These are phyloP conservation scores for Ophiostoma populinum DNA, from an alignment of 2,329 filamentous ascomycete species.

Conservation along the genomic window DNA sequence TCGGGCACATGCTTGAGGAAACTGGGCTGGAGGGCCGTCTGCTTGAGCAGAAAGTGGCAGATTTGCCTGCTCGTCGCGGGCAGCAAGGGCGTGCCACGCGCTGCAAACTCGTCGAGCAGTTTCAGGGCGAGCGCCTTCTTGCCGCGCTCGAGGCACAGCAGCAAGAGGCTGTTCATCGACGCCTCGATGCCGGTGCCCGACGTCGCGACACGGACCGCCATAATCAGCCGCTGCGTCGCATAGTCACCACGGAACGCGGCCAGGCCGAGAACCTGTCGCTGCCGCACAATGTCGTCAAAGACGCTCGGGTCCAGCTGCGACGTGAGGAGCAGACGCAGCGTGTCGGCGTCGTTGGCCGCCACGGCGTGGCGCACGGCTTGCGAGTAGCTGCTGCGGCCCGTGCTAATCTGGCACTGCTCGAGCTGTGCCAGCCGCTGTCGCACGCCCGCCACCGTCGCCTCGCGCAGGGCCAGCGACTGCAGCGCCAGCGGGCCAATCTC, in stretches of 20 bases:
- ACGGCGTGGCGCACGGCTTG: constrained; percentile 49
- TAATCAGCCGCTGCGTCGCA: constrained; percentile 25
- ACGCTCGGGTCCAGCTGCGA: constrained; percentile 38
- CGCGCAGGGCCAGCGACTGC: constrained; percentile 57
- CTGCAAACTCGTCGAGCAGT: constrained; percentile 22
- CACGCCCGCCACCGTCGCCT: constrained; percentile 38
- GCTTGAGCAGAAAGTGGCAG: constrained; percentile 15
- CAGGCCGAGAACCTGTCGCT: constrained; percentile 21
- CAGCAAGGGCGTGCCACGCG: constrained; percentile 17
- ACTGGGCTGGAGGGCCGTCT: constrained; percentile 12
- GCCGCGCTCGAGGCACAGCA: constrained; percentile 14
- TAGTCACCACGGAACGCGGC: constrained; percentile 22
- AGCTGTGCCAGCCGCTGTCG: constrained; percentile 42
- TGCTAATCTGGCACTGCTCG: constrained; percentile 40
- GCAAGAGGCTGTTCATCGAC: constrained; percentile 20
- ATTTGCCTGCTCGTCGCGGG: constrained; percentile 14
- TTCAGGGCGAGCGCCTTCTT: constrained; percentile 15
- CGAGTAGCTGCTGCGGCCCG: constrained; percentile 47
- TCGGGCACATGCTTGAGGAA: constrained; percentile 11
- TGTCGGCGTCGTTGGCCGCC: constrained; percentile 30
- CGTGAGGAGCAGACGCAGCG: constrained; percentile 27
- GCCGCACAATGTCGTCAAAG: constrained; percentile 28
- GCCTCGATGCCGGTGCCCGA: constrained; percentile 15
- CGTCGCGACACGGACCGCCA: constrained; percentile 23
- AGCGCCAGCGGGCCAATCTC: constrained; percentile 60